Percentiles rank a stretch among this genome's conserved stretches.
These are phyloP conservation scores for Fusarium penzigii DNA, from an alignment of 2,329 filamentous ascomycete species.

Conservation along the genomic window DNA sequence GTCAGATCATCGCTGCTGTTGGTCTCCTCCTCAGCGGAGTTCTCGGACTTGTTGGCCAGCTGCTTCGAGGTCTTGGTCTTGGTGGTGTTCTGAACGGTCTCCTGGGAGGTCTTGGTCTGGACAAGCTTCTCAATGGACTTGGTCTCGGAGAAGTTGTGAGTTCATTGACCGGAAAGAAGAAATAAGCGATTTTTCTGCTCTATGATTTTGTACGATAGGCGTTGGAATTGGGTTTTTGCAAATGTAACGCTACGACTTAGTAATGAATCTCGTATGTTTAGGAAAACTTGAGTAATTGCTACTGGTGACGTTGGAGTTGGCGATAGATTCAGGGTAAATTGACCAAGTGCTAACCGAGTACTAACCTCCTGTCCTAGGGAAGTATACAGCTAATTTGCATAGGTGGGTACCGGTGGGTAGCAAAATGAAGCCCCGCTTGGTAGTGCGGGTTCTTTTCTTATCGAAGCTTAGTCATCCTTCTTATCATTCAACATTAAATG, in stretches of 20 bases:
- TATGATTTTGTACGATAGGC: not conserved
- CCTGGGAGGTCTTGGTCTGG: conserved; percentile 74
- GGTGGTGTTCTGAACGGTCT: conserved; percentile 79
- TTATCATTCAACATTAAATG: conserved; percentile 17
- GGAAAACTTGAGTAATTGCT: no score
- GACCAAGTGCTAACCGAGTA: no score
- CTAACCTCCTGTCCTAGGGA: no score
- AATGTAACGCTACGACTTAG: no score
- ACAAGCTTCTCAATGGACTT: conserved; percentile 72
- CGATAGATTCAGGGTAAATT: no score
- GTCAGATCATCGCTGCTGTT: conserved; percentile 90
- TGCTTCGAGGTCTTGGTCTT: conserved; percentile 79
- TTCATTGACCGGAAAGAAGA: conserved; percentile 42
- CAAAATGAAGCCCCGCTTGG: no score
- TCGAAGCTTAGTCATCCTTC: conserved; percentile 14
- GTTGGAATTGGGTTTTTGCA: no score
- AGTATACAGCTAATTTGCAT: no score
- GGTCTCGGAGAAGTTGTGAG: conserved; percentile 58
- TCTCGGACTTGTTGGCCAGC: conserved; percentile 77
- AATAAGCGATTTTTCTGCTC: conserved; percentile 10
- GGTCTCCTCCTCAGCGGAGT: conserved; percentile 82
- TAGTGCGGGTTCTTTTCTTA: no score
- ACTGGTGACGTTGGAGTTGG: no score
- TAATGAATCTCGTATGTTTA: no score
- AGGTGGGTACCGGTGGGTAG: no score